Conservation (phyloP, 208 protist species). For the Leishmania gerbilli region DNA sequence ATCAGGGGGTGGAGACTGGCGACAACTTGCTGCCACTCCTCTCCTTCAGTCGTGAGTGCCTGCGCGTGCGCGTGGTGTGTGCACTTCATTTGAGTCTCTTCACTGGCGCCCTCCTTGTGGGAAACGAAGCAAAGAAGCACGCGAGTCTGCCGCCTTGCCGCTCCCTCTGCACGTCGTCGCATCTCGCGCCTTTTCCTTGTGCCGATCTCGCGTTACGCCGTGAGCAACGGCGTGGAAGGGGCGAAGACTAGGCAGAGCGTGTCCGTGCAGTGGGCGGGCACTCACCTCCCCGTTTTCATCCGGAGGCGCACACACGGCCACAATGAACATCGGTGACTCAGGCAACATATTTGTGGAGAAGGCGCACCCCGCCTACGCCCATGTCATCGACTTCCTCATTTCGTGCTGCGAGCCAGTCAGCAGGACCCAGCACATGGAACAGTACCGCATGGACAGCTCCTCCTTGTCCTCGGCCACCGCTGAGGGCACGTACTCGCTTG, state of each 20-base stretch:
- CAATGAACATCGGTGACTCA: constrained; percentile 66
- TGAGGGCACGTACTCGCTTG: constrained; percentile 84
- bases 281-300: background rate
- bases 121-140: background rate
- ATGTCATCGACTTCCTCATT: constrained; percentile 83
- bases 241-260: background rate
- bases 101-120: background rate
- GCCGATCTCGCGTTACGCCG: background rate
- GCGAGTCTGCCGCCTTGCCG: background rate
- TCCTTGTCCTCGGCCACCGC: constrained; percentile 84
- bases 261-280: background rate
- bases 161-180: background rate
- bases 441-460: constrained; percentile 77
- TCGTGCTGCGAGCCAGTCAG: constrained; percentile 91
- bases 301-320: background rate
- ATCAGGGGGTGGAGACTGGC: background rate
- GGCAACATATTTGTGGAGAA: constrained; percentile 79
- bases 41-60: background rate
- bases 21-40: background rate
- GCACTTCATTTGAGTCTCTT: background rate
- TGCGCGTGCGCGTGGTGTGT: background rate
- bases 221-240: background rate
- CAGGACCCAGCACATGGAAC: constrained; percentile 75
- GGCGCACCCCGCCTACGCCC: constrained; percentile 71
- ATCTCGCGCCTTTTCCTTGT: background rate